Percentiles rank a stretch among this genome's conserved stretches.
Conservation (phyloP, 2,329 filamentous ascomycete species). For the Byssothecium circinans region DNA sequence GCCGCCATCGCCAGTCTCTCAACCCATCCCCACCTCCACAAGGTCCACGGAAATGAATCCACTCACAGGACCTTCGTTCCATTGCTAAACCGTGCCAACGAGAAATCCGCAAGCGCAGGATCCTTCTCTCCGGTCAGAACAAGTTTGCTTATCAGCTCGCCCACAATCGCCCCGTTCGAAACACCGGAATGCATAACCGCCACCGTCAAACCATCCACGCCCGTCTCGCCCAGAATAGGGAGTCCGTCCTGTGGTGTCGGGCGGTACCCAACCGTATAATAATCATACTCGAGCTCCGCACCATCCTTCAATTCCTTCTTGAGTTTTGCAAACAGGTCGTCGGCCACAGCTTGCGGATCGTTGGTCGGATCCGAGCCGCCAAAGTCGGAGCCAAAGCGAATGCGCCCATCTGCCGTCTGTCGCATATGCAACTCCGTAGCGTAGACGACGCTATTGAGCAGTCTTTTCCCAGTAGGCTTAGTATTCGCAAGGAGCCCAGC, state of each 20-base stretch:
- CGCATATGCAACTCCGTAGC: constrained; percentile 4
- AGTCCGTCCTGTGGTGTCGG: constrained; percentile 7
- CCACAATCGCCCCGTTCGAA: constrained; percentile 6
- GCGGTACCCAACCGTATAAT: constrained; percentile 7
- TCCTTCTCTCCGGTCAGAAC: constrained; percentile 8
- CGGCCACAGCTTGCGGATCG: constrained; percentile 6
- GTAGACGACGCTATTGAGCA: constrained; percentile 2
- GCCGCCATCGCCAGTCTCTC: too few species aligned
- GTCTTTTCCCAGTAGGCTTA: background rate
- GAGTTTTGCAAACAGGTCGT: constrained; percentile 5
- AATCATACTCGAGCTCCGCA: constrained; percentile 3
- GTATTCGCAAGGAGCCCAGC: constrained; percentile 8
- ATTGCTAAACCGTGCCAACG: constrained; percentile 5
- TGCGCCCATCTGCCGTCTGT: constrained; percentile 7
- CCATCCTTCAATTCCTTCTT: constrained; percentile 4
- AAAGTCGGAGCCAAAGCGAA: constrained; percentile 6
- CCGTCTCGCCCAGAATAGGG: constrained; percentile 8
- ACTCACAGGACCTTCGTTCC: background rate
- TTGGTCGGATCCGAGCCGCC: constrained; percentile 1
- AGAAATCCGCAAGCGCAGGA: constrained; percentile 5
- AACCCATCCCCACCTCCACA: too few species aligned
- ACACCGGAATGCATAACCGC: constrained; percentile 10
- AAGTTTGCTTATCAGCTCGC: constrained; percentile 5
- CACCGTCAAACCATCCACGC: constrained; percentile 7
- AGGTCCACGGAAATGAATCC: too few species aligned